Base-by-base conservation (phyloP, 73 alveolate genomes). In the Paramecium sexaurelia region DNA sequence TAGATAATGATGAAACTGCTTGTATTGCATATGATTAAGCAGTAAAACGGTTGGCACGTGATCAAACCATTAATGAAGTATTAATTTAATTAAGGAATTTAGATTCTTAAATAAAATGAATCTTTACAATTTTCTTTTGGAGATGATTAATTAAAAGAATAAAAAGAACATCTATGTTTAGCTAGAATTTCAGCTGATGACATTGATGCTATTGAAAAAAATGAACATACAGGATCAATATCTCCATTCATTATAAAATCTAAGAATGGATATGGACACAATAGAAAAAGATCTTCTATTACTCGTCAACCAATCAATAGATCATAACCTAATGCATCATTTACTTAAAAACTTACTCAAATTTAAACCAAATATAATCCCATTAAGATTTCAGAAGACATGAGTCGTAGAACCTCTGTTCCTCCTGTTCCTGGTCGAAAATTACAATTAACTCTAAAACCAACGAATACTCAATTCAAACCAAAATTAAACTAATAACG, bases 401-500 rank as follows among this genome's bases (percentile, higher is more conserved):
- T 66, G 45, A 66, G 84, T 51, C 67, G 67, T 51, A 51, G 67
- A 51, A 51, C 67, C 17, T 51, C 67, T 51, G 67, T 51, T 51
- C 84, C 84, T 66, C 84, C 84, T 66, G 84, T 66, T 33, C 51
- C 45, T 66, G 45, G 84, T 32, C 67, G 67, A n/a, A 51, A 51
- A 51, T 51, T 51, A 51, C 67, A 51, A 51, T 7, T 51, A 5
- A 20, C 67, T 32, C 8, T 73, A 20, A 73, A 73, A 37, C 57
- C 87, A 51, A 51, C 67, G 32, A 51, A 51, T 51, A 51, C 67
- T 51, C 67, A 51, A 51, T 51, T 51, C 37, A 73, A 73, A 73
- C 45, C 43, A 17, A 66, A 66, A 66, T 66, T 29, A 66, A 51
- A 51, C 29, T 51, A 51, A 51, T 66, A 66, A 66, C 83, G 83